Base-by-base conservation (phyloP, 768 basidiomycete genomes). In the Clitopilus passeckerianus region DNA sequence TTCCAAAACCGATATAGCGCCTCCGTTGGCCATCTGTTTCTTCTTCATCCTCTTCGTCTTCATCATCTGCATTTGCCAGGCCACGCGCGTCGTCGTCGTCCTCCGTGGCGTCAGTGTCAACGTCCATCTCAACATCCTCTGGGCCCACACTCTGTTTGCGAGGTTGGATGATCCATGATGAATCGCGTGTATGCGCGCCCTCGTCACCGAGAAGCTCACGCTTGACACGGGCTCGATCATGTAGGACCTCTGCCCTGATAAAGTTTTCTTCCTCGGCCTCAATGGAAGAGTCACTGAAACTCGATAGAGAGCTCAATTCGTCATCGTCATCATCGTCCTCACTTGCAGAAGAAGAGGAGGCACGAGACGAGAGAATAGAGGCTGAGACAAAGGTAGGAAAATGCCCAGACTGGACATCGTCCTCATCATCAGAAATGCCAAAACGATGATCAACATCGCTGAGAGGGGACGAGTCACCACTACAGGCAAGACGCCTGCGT, bases 331-430 rank as follows among this genome's bases (percentile, higher is more conserved):
- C 74, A 58, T 77, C 80, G 60, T 79, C 79, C 16, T 33, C 33
- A 22, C 23, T 24, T 3, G 24, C 76, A 1, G 80, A 78, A 7
- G 76, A 72, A 18, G 77, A 74, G 12, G 81, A 80, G 9, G 74
- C 76, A 54, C 72, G 74, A 6, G 80, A 80, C 7, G 83, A 80
- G 41, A 84, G 65, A 1, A 75, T 84, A 30, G 85, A 84, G 20
- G 87, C 87, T 27, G 86, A 82, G 24, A 90, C 76, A 68, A 90
- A 89, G 22, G 86, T 89, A 12, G 88, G 88, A 68, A 86, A 85
- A 54, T 72, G 75, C 50, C 65, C 71, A 5, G 75, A 75, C 10
- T 68, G 72, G 16, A 57, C 64, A 57, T 74, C 74, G 50, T 72
- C 70, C 58, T 72, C 66, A 58, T 72, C 70, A 34, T 71, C 67